Base-by-base conservation (phyloP, 306 rosid species). In the Pyrus bretschneideri region DNA sequence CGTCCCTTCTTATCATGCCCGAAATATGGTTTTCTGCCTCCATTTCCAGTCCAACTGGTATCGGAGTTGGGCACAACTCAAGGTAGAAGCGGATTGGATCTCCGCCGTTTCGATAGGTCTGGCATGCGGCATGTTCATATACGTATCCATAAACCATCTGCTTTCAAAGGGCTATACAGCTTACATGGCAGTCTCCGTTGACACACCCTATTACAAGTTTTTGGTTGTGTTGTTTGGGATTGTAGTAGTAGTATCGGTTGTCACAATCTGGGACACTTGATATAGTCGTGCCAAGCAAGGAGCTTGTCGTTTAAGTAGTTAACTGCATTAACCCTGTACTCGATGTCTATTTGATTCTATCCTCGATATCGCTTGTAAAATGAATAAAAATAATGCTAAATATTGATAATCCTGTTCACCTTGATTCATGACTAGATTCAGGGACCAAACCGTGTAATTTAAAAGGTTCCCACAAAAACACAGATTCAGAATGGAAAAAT, bases 41-140 rank as follows among this genome's bases (percentile, higher is more conserved):
- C 52, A 87, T 93, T 69, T 91, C 97, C 2, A 93, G 96, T 72
- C 97, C 96, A 14, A 45, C 89, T 35, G 98, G 96, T 14, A 88
- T 89, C 0, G 97, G 85, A 69, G 88, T 91, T 14, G 98, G 98
- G 35, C 81, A 91, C 91, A 6, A 87, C 93, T 27, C 85, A 89
- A 67, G 97, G 97, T 4, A n/a, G 21, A 7, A 84, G 97, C 90
- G 1, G 96, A 91, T 85, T 93, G 96, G 96, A 89, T 86, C 70
- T 91, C 80, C 6, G 92, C 96, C 17, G 85, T 93, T 58, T 91
- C 98, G 1, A 89, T 89, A 90, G 89, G 91, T 51, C 31, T 88
- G 55, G 97, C 98, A 40, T 87, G 92, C 84, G 98, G 98, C 11
- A 91, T 93, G 71, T 93, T 93, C 85, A 80, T 93, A 61, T 93